phyloP scores from a whole-genome alignment of 345 rosid species.

The Citrus reticulata region DNA sequence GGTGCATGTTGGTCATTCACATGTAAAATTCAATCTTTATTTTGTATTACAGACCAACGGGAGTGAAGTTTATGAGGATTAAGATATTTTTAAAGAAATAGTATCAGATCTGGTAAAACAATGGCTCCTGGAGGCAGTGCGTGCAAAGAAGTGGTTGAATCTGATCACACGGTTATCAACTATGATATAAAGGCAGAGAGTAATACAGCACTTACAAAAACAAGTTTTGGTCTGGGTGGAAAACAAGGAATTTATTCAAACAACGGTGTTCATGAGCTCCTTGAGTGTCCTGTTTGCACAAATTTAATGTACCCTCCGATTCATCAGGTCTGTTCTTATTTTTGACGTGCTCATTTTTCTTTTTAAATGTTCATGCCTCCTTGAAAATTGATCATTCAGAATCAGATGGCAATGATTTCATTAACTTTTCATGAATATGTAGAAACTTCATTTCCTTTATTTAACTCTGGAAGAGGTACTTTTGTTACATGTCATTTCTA shows the following conservation, averaged over 20 bases:
- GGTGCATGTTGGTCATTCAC: neutral
- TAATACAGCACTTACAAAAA: slow-evolving; percentile 18
- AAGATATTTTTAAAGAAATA: slow-evolving; percentile 1
- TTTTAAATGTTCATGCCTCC: neutral
- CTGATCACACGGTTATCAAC: slow-evolving; percentile 16
- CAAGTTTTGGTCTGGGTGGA: slow-evolving; percentile 25
- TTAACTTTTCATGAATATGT: neutral
- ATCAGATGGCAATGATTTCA: neutral
- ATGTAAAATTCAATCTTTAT: neutral
- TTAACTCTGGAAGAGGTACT: neutral
- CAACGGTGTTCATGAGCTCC: slow-evolving; percentile 49
- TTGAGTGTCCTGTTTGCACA: slow-evolving; percentile 55
- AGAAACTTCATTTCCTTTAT: neutral
- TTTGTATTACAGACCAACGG: slow-evolving; percentile 13
- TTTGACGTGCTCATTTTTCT: neutral
- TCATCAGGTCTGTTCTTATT: slow-evolving; percentile 49
- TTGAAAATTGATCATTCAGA: neutral
- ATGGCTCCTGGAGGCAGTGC: slow-evolving; percentile 50
- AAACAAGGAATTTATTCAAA: slow-evolving; percentile 35
- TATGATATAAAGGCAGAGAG: slow-evolving; percentile 25
- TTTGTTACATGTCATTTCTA: neutral
- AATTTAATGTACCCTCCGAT: slow-evolving; percentile 62
- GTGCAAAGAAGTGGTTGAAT: slow-evolving; percentile 44
- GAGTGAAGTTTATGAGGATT: slow-evolving; percentile 6
- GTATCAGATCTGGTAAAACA: slow-evolving; percentile 11